Evolutionary conservation across 345 rosid genomes (phyloP).

Genomic region (Linum trigynum): DNA sequence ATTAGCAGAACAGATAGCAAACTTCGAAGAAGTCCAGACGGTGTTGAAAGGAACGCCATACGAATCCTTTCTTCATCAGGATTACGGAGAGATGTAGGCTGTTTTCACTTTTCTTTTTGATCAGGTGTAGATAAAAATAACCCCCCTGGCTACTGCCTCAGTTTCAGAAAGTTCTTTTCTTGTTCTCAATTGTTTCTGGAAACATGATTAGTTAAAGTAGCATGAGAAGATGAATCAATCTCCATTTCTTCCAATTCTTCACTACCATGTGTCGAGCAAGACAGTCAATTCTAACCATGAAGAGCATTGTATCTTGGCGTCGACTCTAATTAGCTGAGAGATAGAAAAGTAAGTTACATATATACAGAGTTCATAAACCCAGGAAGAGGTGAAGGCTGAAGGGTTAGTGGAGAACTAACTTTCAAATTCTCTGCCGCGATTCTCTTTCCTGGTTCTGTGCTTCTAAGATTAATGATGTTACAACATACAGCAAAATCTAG

Average conservation of each 20-base stretch:
- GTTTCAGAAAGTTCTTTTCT: not conserved
- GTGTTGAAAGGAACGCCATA: constrained; percentile 20
- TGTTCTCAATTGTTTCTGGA: not conserved
- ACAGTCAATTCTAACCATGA: no score
- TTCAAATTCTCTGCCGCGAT: no score
- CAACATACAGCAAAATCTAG: not conserved
- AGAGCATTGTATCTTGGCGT: not conserved
- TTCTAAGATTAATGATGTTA: constrained; percentile 15
- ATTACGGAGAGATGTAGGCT: constrained; percentile 10
- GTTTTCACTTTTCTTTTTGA: not conserved
- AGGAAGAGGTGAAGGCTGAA: not conserved
- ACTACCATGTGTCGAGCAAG: no score
- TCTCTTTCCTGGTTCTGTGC: no score
- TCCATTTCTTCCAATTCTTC: not conserved
- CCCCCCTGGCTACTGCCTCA: not conserved
- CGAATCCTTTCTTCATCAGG: constrained; percentile 21
- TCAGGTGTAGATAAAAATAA: constrained; percentile 3
- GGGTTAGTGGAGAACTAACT: not conserved
- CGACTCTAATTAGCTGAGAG: not conserved
- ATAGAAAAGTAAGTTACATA: no score
- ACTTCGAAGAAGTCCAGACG: constrained; percentile 20
- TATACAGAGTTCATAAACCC: not conserved
- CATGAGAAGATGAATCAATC: not conserved
- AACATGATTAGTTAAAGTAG: not conserved
- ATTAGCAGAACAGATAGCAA: constrained; percentile 21